Evolutionary conservation across 805 yeast genomes (phyloP), one percentile per base, ranked within the genome.

Genomic region (Barnettozyma siamensis): DNA sequence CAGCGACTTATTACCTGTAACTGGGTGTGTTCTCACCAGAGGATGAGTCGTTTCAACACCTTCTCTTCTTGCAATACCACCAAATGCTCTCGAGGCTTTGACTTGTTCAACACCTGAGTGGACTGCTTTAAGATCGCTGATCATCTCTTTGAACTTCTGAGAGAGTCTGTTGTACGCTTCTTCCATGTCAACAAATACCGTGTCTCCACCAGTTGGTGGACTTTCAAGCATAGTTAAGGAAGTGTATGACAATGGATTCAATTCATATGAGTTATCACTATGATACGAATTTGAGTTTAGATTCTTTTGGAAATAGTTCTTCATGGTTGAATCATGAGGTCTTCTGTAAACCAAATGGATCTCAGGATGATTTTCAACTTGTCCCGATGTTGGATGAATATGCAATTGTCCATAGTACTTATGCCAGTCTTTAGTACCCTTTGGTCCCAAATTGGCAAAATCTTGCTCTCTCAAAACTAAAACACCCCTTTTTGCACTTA

Each of bases 341-440:
- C 47, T 35, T 41, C 45, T 36, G 24, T 73, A 77, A 23, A 79
- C 76, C 30, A 79, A 63, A 48, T 78, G 84, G 42, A 80, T 65
- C 42, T 78, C 80, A 5, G 85, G 81, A 44, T 62, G 63, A 12
- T 65, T 69, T 49, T 65, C 65, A 28, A 83, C 87, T 20, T 83
- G 76, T 9, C 87, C 87, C 6, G 83, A 74, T 7, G 84, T 78
- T 38, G 85, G 85, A 55, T 82, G 88, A 46, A 80, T 70, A 59
- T 82, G 88, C 47, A 77, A 69, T 31, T 77, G 76, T 23, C 89
- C 88, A 57, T 77, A 82, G 56, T 82, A 74, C 35, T 58, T 58
- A 34, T 83, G 85, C 63, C 68, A 79, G 29, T 80, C 68, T 23
- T 57, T 63, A 20, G 59, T 57, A 44, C 66, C 68, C 16, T 60